These are phyloP conservation scores for Aspergillus hortae DNA, from an alignment of 2,329 filamentous ascomycete genomes.

Conservation along the genomic window DNA sequence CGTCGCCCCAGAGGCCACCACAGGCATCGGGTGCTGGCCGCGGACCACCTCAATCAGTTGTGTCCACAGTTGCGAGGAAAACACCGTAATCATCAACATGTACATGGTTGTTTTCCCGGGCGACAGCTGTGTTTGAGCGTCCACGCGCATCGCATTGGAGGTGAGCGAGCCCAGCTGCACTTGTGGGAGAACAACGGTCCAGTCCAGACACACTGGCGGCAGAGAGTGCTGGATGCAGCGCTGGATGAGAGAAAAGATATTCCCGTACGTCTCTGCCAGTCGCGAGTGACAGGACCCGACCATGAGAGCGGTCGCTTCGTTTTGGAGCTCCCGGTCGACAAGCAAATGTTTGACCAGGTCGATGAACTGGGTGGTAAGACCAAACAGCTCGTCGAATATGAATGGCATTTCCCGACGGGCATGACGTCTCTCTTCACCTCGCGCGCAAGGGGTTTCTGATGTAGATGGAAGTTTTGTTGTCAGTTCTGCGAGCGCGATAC, in stretches of 20 bases:
- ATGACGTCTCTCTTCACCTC: not conserved
- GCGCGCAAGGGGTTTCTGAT: not conserved
- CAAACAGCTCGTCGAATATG: not conserved
- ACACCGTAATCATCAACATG: not conserved
- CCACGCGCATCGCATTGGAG: not conserved
- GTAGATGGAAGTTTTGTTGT: not conserved
- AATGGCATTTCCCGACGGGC: not conserved
- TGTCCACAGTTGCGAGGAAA: not conserved
- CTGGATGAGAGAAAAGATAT: not conserved
- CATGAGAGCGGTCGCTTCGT: not conserved
- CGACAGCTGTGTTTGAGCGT: not conserved
- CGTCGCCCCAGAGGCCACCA: not conserved
- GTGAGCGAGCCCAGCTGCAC: not conserved
- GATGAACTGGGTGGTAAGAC: not conserved
- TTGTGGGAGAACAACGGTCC: not conserved
- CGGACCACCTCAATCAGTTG: not conserved
- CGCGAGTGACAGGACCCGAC: not conserved
- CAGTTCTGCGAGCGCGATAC: not conserved
- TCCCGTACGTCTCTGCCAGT: not conserved
- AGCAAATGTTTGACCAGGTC: not conserved
- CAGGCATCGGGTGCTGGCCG: not conserved
- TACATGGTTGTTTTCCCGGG: not conserved
- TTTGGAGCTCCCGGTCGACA: not conserved
- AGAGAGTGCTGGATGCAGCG: not conserved
- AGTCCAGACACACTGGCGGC: not conserved